Base-by-base conservation (phyloP, 352 stramenopile genomes). In the Pythium pyrilobum region DNA sequence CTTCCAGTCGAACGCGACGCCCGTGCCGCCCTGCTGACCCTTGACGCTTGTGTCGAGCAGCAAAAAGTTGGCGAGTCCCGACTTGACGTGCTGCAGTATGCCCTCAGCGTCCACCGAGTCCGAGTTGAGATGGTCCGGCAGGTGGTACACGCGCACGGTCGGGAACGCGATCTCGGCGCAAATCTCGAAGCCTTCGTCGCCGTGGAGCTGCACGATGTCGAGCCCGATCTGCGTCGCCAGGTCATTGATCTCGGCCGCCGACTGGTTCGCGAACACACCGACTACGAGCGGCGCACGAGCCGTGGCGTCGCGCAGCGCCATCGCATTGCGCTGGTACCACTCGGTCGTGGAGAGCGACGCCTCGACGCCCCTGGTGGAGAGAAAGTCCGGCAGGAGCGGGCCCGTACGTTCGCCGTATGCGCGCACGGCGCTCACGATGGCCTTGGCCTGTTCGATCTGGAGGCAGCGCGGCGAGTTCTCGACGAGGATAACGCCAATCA, bases 401-500 rank as follows among this genome's bases (percentile, higher is more conserved):
- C 67, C 76, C 0, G 76, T 71, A 21, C 95, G 83, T 68, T 99
- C 97, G 21, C 97, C 95, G 69, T 99, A 99, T 18, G 81, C 68
- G 29, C 92, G 87, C 7, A 99, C 94, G 5, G 88, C 80, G 31
- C 83, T 55, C 2, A 97, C 95, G 59, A 99, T 97, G 24, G 80
- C 72, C 52, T 85, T 90, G 12, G 95, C 96, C 50, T 91, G 65
- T 10, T 96, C 81, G 13, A 83, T 54, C 24, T 74, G 61, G 4
- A 98, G 80, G 59, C 71, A 86, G 20, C 97, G 83, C 51, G 93
- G 89, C 21, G 95, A 98, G 53, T 93, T 89, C 47, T 91, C 67
- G 8, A 88, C 96, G 73, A 99, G 98, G 56, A 99, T 99, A 18
- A 98, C 77, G 6, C 97, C 97, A 54, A 99, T 97, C 59, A 99